Evolutionary conservation across 495 filamentous ascomycete species (phyloP), one percentile per base, ranked within the genome.

Genomic region (Podospora pseudopauciseta): DNA sequence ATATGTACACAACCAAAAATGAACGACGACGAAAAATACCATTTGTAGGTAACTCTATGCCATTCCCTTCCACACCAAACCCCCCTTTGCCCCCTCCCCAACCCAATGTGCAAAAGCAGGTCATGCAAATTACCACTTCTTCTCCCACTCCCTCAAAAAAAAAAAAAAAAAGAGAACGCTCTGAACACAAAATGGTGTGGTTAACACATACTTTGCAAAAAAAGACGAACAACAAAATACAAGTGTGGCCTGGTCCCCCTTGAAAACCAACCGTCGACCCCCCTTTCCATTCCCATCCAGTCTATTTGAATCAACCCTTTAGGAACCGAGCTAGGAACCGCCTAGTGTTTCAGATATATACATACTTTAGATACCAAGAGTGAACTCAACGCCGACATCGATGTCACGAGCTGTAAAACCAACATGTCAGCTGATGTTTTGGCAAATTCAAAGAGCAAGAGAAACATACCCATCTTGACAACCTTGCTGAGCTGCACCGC

Each of bases 401-500:
- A 97, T 97, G 75, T 97, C 95, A 71, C 95, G 91, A 76, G 94
- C 93, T 89, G 70, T 7, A 56, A 65, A 68, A n/a, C 19, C 58
- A 55, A 16, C 67, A 53, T 28, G 62, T 70, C 58, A 65, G 44
- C 44, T 66, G 11, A 60, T 44, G 18, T 4, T 32, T 28, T 9
- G 20, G 49, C 20, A 58, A 57, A 18, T 57, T 7, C 5, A 26
- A 32, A 34, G 16, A 66, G 57, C 16, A 26, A 18, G 19, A 20
- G 32, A 59, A 62, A 83, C 88, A 79, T 85, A 91, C 89, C 89
- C 92, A 97, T 91, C 88, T 97, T 98, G 72, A 99, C 96, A 62
- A 99, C 91, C 86, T 97, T 98, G 67, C 92, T 97, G 79, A 99
- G 93, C 82, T 99, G 95, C 75, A 99, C 95, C 2, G 93, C 90